Base-by-base conservation (phyloP, 352 stramenopile genomes). In the Globisporangium nunn region DNA sequence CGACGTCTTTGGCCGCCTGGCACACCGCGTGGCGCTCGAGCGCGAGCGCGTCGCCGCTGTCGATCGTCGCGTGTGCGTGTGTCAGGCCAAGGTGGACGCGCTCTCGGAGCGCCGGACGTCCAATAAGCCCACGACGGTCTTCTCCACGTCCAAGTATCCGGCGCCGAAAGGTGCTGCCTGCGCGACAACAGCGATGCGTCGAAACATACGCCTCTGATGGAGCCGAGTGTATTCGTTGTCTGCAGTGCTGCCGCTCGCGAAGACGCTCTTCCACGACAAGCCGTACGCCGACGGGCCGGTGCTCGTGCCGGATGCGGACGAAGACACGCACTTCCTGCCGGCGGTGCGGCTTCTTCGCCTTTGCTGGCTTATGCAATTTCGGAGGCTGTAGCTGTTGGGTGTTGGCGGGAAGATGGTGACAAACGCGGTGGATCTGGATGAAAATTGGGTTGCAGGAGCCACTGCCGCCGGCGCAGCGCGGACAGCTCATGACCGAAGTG, bases 41-140 rank as follows among this genome's bases (percentile, higher is more conserved):
- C 92, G 91, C 52, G 72, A 89, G 44, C 85, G 85, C 52, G 80
- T 93, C 6, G 67, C 69, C n/a, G 68, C 70, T 23, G 82, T 94
- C 52, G 85, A 94, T 65, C 62, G 68, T 17, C 75, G 81, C 54
- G 92, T 94, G 59, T 68, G 67, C 51, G 69, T 88, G 56, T 91
- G 81, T 41, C 85, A 94, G 57, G 83, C 83, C 56, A 94, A 92
- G 51, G 82, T 94, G 56, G 91, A 89, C 65, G 81, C 79, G 29
- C 73, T 94, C 59, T 87, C 81, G 55, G 81, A 83, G 46, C 82
- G 85, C 28, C 78, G 82, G 54, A 80, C 78, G 10, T 89, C 75
- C 52, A 94, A 89, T 68, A 94, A 93, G 53, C 81, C 85, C 44
- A 94, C 85, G 37, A 94, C 85, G 8, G 81, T 94, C n/a, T 94